phyloP scores from a whole-genome alignment of 2,329 filamentous ascomycete genomes.

The Trichoderma sp. region DNA sequence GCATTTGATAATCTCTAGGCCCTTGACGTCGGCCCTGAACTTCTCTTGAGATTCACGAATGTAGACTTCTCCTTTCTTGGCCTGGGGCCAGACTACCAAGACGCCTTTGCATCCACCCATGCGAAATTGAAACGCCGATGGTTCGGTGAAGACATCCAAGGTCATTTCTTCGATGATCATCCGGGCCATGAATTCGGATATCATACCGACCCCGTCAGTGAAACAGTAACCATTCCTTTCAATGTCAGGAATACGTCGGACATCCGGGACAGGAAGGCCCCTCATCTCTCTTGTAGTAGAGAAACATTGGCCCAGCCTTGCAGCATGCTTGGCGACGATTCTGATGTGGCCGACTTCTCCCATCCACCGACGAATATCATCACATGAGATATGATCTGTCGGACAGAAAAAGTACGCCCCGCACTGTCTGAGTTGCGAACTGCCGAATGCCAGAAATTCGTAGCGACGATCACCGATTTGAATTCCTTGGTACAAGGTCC shows the following conservation, averaged over 20 bases:
- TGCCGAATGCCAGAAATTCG: constrained; percentile 90
- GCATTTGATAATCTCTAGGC: constrained; percentile 80
- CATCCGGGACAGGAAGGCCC: constrained; percentile 58
- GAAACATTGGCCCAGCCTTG: constrained; percentile 90
- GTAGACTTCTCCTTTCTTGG: constrained; percentile 66
- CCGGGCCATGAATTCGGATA: constrained; percentile 74
- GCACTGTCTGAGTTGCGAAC: constrained; percentile 89
- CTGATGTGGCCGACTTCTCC: constrained; percentile 79
- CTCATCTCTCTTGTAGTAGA: constrained; percentile 81
- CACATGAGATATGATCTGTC: constrained; percentile 62
- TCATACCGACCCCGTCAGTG: constrained; percentile 89
- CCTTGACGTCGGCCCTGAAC: constrained; percentile 68
- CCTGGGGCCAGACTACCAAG: constrained; percentile 69
- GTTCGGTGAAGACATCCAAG: constrained; percentile 55
- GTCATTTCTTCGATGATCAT: constrained; percentile 71
- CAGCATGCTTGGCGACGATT: constrained; percentile 84
- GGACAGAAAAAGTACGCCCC: constrained; percentile 91
- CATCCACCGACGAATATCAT: constrained; percentile 81
- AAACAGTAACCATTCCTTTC: constrained; percentile 68
- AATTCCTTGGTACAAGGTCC: constrained; percentile 74
- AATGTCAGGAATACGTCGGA: constrained; percentile 67
- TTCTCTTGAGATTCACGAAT: constrained; percentile 86
- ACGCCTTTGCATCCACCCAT: constrained; percentile 92
- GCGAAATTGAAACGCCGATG: constrained; percentile 88
- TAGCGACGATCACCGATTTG: constrained; percentile 77